Evolutionary conservation across 192 early-diverging fungal genomes (phyloP).

Genomic region (Polychytrium aggregatum): DNA sequence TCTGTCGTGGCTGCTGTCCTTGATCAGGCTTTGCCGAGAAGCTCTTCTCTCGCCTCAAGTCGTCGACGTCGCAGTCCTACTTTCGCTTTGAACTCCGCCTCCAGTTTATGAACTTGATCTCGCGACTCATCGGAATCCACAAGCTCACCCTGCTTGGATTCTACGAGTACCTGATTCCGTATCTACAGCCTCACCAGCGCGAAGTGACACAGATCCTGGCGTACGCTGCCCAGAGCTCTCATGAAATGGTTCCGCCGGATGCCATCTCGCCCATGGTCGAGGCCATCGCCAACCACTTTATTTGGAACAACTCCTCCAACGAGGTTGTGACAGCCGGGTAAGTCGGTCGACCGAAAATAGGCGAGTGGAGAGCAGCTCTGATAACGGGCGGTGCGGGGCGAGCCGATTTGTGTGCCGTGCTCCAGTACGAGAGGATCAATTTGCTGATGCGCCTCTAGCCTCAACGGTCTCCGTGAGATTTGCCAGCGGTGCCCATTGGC

Average conservation of each 20-base stretch:
- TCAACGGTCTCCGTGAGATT: constrained; percentile 67
- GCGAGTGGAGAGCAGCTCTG: too few relatives aligned
- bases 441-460: constrained; percentile 5
- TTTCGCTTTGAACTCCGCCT: constrained; percentile 83
- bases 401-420: background rate
- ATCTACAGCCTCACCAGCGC: constrained; percentile 89
- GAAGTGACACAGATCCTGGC: constrained; percentile 92
- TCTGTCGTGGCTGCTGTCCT: too few relatives aligned
- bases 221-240: constrained; percentile 78
- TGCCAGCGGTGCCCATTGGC: constrained; percentile 81
- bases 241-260: constrained; percentile 92
- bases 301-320: constrained; percentile 76
- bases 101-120: constrained; percentile 86
- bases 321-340: constrained; percentile 93
- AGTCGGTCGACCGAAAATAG: too few relatives aligned
- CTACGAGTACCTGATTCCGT: constrained; percentile 86
- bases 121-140: constrained; percentile 90
- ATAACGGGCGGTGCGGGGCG: too few relatives aligned
- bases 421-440: too few relatives aligned
- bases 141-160: constrained; percentile 84
- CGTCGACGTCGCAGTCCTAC: constrained; percentile 51
- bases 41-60: constrained; percentile 71
- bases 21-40: constrained; percentile 75
- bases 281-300: constrained; percentile 92
- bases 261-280: constrained; percentile 74